A percentile compares a stretch with the other conserved stretches of the same genome.
Conservation (phyloP, 306 rosid genomes). For the Myrica gale region DNA sequence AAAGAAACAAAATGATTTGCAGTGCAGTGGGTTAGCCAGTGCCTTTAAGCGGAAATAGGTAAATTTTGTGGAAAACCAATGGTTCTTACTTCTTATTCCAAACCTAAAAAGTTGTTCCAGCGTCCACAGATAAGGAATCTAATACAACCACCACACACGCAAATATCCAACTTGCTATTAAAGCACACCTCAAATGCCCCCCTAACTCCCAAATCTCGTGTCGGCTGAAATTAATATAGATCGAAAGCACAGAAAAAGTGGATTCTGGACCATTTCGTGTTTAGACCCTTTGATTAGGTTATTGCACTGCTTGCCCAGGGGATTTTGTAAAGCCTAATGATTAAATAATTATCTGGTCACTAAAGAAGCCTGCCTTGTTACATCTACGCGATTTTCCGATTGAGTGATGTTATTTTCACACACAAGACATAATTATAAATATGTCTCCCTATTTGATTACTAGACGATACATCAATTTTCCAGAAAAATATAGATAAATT, state of each 20-base stretch:
- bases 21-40: no score
- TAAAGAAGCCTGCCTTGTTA: not conserved
- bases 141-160: conserved; percentile 20
- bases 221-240: conserved; percentile 13
- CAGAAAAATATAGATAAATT: no score
- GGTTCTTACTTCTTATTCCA: not conserved
- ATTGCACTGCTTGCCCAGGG: not conserved
- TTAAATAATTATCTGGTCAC: not conserved
- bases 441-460: not conserved
- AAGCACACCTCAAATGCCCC: conserved; percentile 17
- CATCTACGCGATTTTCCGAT: not conserved
- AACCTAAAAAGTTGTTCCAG: not conserved
- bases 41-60: not conserved
- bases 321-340: not conserved
- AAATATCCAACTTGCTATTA: conserved; percentile 16
- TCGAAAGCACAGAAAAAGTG: not conserved
- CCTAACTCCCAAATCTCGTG: conserved; percentile 12
- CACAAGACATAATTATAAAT: not conserved
- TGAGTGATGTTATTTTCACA: not conserved
- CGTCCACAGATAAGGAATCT: conserved; percentile 8
- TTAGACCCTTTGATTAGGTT: not conserved
- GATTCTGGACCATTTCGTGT: conserved; percentile 16
- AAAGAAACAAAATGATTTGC: no score
- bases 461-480: no score
- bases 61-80: not conserved